These are phyloP conservation scores for Petunia axillaris DNA, from an alignment of 257 asterid genomes.

Conservation along the genomic window DNA sequence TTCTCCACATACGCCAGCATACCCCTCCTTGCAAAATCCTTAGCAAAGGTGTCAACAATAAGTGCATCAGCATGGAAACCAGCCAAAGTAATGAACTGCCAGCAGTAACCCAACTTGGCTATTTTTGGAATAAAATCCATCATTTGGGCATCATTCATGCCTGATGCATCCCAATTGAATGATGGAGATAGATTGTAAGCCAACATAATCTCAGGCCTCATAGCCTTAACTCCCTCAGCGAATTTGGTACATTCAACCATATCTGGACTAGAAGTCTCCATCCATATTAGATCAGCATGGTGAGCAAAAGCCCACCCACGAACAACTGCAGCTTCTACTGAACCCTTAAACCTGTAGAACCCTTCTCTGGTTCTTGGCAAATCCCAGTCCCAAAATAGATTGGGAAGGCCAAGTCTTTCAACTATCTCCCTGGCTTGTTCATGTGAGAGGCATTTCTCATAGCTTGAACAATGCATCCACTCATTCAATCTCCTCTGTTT, in stretches of 20 bases:
- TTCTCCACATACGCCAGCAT: constrained; percentile 95
- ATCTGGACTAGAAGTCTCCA: constrained; percentile 92
- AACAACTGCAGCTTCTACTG: constrained; percentile 79
- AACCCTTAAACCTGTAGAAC: constrained; percentile 79
- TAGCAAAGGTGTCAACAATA: constrained; percentile 78
- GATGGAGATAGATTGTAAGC: constrained; percentile 97
- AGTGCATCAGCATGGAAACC: constrained; percentile 94
- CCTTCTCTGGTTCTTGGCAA: constrained; percentile 95
- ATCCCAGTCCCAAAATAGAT: constrained; percentile 94
- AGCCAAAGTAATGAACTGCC: constrained; percentile 98
- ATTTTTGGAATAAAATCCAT: constrained; percentile 84
- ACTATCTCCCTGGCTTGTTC: constrained; percentile 77
- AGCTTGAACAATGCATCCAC: constrained; percentile 70
- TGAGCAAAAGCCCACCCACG: constrained; percentile 90
- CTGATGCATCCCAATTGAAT: constrained; percentile 97
- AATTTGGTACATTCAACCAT: constrained; percentile 86
- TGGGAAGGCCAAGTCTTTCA: constrained; percentile 56
- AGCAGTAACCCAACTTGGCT: constrained; percentile 76
- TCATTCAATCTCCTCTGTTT: constrained; percentile 77
- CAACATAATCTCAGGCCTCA: constrained; percentile 74
- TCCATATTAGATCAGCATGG: constrained; percentile 81
- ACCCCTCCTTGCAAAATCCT: constrained; percentile 75
- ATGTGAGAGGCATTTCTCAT: constrained; percentile 67
- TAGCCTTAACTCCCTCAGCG: constrained; percentile 71
- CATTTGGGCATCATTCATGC: constrained; percentile 87